Evolutionary conservation across 2,329 filamentous ascomycete species (phyloP).

Genomic region (Fusarium aywerte): DNA sequence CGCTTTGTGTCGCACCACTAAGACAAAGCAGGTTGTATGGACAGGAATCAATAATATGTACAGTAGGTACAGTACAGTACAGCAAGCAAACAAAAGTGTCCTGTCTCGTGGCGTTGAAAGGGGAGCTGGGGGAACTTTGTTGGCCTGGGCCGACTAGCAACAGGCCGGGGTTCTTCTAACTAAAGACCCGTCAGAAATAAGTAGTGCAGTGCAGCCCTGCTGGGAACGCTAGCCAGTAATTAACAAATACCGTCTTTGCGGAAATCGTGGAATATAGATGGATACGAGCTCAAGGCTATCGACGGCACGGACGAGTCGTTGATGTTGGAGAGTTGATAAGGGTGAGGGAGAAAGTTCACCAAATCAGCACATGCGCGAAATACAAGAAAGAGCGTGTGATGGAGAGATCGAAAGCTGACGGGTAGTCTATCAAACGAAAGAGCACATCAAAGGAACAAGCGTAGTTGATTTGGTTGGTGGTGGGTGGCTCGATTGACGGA

Average conservation of each 20-base stretch:
- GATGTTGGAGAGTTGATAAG: constrained; percentile 4
- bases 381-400: constrained; percentile 11
- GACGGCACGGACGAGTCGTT: constrained; percentile 10
- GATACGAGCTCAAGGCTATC: constrained; percentile 18
- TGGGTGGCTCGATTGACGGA: constrained; percentile 39
- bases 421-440: constrained; percentile 14
- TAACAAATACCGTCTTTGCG: constrained; percentile 11
- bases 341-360: constrained; percentile 7
- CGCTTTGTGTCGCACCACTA: constrained; percentile 7
- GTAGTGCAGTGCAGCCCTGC: constrained; percentile 26
- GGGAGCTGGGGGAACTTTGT: constrained; percentile 41
- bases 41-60: constrained; percentile 4
- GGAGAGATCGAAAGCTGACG: neutral
- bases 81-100: constrained; percentile 12
- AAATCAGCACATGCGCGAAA: constrained; percentile 20
- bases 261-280: constrained; percentile 4
- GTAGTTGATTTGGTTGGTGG: constrained; percentile 29
- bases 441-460: constrained; percentile 24
- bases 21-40: constrained; percentile 18
- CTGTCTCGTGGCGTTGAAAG: constrained; percentile 45
- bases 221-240: constrained; percentile 15
- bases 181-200: constrained; percentile 34
- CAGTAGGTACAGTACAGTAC: neutral
- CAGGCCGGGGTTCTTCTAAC: constrained; percentile 25
- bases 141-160: constrained; percentile 32